phyloP scores from a whole-genome alignment of 2,329 filamentous ascomycete species.

The Pseudocercospora pini-densiflorae region DNA sequence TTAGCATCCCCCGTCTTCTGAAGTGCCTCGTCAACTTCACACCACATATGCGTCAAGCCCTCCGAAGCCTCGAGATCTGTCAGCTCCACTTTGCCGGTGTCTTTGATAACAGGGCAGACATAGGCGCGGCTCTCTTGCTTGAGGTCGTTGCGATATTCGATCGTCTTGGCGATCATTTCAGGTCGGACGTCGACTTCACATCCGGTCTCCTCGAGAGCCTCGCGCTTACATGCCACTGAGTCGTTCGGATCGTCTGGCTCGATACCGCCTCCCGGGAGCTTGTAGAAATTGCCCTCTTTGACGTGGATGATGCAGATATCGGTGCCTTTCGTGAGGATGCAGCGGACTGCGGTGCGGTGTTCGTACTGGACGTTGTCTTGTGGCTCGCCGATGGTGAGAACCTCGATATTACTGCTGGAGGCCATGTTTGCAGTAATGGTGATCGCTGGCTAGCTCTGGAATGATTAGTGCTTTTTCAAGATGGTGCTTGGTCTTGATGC shows the following conservation, averaged over 20 bases:
- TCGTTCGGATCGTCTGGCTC: slow-evolving; percentile 15
- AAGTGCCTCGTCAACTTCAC: background rate
- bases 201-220: slow-evolving; percentile 23
- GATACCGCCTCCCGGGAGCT: slow-evolving; percentile 20
- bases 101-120: slow-evolving; percentile 7
- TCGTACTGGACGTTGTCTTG: background rate
- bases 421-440: background rate
- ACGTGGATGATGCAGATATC: slow-evolving; percentile 18
- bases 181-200: slow-evolving; percentile 11
- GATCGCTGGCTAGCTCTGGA: no score
- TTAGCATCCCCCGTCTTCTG: slow-evolving; percentile 8
- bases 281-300: slow-evolving; percentile 23
- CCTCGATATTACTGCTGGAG: background rate
- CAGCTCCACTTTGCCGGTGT: slow-evolving; percentile 9
- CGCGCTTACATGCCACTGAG: slow-evolving; percentile 9
- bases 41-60: slow-evolving; percentile 6
- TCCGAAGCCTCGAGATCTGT: slow-evolving; percentile 9
- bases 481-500: no score
- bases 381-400: slow-evolving; percentile 12
- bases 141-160: slow-evolving; percentile 1
- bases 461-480: no score
- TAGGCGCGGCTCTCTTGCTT: slow-evolving; percentile 13
- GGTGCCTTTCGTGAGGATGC: slow-evolving; percentile 8
- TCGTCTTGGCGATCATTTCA: slow-evolving; percentile 9
- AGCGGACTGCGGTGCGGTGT: slow-evolving; percentile 14